phyloP scores from a whole-genome alignment of 2,329 filamentous ascomycete genomes.

The Ophiostoma montium region DNA sequence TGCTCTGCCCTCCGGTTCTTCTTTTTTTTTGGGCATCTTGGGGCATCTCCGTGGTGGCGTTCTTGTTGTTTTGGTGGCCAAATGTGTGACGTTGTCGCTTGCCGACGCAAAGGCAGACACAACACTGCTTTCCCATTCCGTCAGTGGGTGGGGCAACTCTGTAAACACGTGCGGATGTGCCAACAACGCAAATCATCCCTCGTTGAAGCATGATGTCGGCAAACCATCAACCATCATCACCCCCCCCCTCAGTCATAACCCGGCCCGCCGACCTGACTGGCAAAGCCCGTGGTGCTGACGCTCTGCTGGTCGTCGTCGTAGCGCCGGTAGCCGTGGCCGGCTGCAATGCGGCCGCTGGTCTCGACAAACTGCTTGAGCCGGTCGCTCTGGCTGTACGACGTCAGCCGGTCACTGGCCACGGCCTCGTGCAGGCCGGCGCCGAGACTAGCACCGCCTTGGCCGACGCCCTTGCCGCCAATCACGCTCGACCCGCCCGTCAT shows the following conservation, averaged over 20 bases:
- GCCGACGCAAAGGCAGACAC: background rate
- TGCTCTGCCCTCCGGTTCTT: background rate
- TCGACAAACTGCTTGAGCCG: conserved; percentile 92
- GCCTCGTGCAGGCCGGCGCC: conserved; percentile 62
- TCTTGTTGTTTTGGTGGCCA: background rate
- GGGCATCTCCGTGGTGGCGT: background rate
- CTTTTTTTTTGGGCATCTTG: conserved; percentile 2
- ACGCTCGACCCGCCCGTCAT: conserved; percentile 53
- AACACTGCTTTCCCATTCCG: too few relatives aligned
- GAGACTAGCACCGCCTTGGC: conserved; percentile 79
- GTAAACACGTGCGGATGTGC: background rate
- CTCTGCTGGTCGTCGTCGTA: conserved; percentile 92
- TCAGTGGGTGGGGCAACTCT: too few relatives aligned
- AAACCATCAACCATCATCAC: background rate
- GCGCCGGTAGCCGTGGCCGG: conserved; percentile 52
- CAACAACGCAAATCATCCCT: background rate
- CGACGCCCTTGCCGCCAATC: conserved; percentile 59
- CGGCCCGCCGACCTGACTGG: conserved; percentile 67
- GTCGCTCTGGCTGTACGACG: conserved; percentile 65
- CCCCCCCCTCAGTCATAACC: conserved; percentile 33
- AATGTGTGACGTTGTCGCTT: background rate
- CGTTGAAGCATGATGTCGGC: background rate
- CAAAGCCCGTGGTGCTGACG: conserved; percentile 89
- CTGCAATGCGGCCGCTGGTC: conserved; percentile 50
- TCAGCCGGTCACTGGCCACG: conserved; percentile 49